A percentile compares a stretch with the other conserved stretches of the same genome.
phyloP scores from a whole-genome alignment of 129 eudicot species.

The Scalesia atractyloides region DNA sequence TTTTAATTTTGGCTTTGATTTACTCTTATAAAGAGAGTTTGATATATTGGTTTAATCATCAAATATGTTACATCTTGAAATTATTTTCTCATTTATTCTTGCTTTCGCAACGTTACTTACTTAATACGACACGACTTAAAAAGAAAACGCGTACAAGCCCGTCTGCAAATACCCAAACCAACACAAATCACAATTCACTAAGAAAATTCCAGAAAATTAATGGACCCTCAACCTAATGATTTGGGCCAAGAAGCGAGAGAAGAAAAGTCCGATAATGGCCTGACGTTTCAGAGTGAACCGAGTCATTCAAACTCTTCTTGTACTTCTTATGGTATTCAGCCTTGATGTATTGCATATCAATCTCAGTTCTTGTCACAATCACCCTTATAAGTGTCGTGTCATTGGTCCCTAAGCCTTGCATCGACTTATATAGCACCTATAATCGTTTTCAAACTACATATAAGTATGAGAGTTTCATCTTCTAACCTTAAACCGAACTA shows the following conservation, averaged over 20 bases:
- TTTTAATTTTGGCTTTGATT: too few species aligned
- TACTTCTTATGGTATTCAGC: constrained; percentile 56
- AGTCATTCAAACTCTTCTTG: constrained; percentile 50
- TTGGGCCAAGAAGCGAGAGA: constrained; percentile 53
- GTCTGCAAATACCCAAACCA: neutral
- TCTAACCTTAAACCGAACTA: neutral
- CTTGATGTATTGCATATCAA: constrained; percentile 65
- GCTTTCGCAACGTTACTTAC: too few species aligned
- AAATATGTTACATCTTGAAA: too few species aligned
- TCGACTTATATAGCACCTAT: constrained; percentile 51
- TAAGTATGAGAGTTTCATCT: neutral
- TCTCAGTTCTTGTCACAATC: constrained; percentile 57
- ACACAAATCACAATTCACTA: neutral
- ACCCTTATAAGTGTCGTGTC: constrained; percentile 57
- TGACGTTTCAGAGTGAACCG: constrained; percentile 58
- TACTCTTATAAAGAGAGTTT: too few species aligned
- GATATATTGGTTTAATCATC: too few species aligned
- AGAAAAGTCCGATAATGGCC: constrained; percentile 55
- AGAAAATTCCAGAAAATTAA: neutral
- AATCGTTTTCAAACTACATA: constrained; percentile 16
- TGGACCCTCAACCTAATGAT: constrained; percentile 17
- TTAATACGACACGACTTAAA: neutral
- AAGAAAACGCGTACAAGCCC: neutral
- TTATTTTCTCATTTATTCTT: too few species aligned
- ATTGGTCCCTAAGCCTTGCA: constrained; percentile 61